Evolutionary conservation across 306 rosid genomes (phyloP), one percentile per base, ranked within the genome.

Genomic region (Hylodesmum podocarpum): DNA sequence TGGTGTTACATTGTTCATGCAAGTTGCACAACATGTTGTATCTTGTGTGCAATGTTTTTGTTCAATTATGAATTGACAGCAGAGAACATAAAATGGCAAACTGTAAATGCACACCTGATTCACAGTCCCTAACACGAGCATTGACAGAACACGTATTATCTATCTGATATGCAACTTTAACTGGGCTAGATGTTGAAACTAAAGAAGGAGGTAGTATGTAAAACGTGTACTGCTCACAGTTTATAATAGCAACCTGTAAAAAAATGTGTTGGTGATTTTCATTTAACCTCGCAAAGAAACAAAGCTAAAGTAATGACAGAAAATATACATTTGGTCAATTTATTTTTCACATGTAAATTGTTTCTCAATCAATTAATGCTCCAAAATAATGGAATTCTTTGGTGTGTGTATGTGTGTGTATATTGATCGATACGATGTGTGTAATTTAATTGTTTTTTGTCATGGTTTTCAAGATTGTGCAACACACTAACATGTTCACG

Each of bases 161-260:
- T 31, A 36, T 71, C 53, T 49, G 16, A 77, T 85, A 85, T 9
- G 87, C 91, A 85, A 85, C 86, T 34, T 29, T 50, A 46, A 73
- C 49, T 5, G 71, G 18, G 66, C 29, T 43, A 12, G 72, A 74
- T 29, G 54, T 49, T 44, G 78, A 64, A 66, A 37, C 77, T 43
- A 50, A 40, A 36, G 58, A 49, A 54, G 91, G 87, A 39, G 91
- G 86, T 59, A 87, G 77, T 70, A 87, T 18, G 80, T 78, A 85
- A 65, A 87, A 75, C 51, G 71, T 80, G 77, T 28, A 66, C 27
- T 27, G 70, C 70, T 59, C 74, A 66, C 64, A 62, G 34, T 39
- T 37, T 22, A 65, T 54, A 58, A 50, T 7, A 70, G 83, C 89
- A 82, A 85, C 83, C 89, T 85, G 78, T 57, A 71, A 66, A 28